phyloP scores from a whole-genome alignment of 805 yeast species.

The Candida fluviatilis region DNA sequence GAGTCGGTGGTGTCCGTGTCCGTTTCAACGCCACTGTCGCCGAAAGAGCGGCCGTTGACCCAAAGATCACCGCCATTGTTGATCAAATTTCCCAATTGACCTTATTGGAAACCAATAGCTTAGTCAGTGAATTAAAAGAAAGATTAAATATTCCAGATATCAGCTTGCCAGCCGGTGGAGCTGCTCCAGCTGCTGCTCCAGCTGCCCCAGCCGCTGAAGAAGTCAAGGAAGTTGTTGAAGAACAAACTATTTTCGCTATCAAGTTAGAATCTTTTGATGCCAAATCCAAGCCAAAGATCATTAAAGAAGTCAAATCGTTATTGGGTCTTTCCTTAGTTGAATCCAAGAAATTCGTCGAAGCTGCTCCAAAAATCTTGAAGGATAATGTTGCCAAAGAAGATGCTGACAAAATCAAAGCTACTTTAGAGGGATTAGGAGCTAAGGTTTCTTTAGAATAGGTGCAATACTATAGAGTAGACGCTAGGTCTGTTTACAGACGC shows the following conservation, averaged over 20 bases:
- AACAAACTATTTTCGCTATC: constrained; percentile 86
- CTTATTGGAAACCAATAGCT: constrained; percentile 86
- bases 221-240: constrained; percentile 75
- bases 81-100: constrained; percentile 87
- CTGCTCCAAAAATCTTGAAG: constrained; percentile 94
- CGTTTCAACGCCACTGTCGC: constrained; percentile 46
- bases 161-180: constrained; percentile 70
- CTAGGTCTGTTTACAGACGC: too few relatives aligned
- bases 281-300: constrained; percentile 93
- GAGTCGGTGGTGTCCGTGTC: constrained; percentile 18
- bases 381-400: constrained; percentile 97
- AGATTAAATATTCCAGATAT: constrained; percentile 92
- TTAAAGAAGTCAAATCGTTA: constrained; percentile 91
- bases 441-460: constrained; percentile 84
- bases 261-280: constrained; percentile 94
- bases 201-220: constrained; percentile 73
- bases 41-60: constrained; percentile 59
- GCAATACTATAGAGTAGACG: too few relatives aligned
- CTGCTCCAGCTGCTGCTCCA: constrained; percentile 53
- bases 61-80: constrained; percentile 83
- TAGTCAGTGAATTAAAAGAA: constrained; percentile 74
- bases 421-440: constrained; percentile 93
- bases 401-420: constrained; percentile 91
- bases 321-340: constrained; percentile 92
- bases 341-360: constrained; percentile 95